Conservation (phyloP, 495 filamentous ascomycete genomes). For the Aspergillus coremiiformis region DNA sequence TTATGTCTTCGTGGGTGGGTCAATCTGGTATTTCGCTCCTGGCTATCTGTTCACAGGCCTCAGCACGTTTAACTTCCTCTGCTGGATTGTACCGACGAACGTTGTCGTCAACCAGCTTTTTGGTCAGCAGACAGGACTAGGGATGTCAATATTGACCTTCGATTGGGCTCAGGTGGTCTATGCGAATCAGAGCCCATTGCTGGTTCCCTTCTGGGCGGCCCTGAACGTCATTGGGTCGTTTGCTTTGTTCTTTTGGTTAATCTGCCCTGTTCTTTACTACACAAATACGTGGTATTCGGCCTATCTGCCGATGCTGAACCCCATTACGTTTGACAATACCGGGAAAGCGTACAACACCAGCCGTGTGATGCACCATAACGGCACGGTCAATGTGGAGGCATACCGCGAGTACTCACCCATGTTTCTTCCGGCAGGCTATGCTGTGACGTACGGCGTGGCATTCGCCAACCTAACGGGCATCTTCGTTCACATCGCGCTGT, state of each 20-base stretch:
- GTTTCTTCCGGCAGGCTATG: slow-evolving; percentile 42
- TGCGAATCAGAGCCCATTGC: slow-evolving; percentile 70
- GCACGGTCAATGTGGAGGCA: slow-evolving; percentile 33
- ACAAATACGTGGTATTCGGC: slow-evolving; percentile 58
- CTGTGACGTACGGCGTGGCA: slow-evolving; percentile 56
- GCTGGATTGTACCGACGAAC: slow-evolving; percentile 78
- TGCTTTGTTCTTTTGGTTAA: slow-evolving; percentile 81
- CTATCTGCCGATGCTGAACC: slow-evolving; percentile 40
- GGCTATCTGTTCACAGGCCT: slow-evolving; percentile 79
- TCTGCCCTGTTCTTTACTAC: slow-evolving; percentile 70
- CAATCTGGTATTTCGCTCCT: slow-evolving; percentile 76
- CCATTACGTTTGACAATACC: slow-evolving; percentile 42
- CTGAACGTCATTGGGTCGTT: slow-evolving; percentile 81
- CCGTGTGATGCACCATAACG: slow-evolving; percentile 35
- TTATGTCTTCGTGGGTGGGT: slow-evolving; percentile 54
- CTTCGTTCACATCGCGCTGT: slow-evolving; percentile 57
- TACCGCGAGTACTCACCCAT: slow-evolving; percentile 41
- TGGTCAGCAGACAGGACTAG: slow-evolving; percentile 57
- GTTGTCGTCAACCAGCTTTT: slow-evolving; percentile 64
- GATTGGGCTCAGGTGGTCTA: slow-evolving; percentile 93
- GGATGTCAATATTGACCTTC: slow-evolving; percentile 81
- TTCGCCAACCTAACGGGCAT: slow-evolving; percentile 64
- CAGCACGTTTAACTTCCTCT: slow-evolving; percentile 84
- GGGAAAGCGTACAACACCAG: slow-evolving; percentile 36
- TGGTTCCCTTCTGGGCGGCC: slow-evolving; percentile 89